Conservation (phyloP, 2,329 filamentous ascomycete genomes). For the Calonectria henricotiae region DNA sequence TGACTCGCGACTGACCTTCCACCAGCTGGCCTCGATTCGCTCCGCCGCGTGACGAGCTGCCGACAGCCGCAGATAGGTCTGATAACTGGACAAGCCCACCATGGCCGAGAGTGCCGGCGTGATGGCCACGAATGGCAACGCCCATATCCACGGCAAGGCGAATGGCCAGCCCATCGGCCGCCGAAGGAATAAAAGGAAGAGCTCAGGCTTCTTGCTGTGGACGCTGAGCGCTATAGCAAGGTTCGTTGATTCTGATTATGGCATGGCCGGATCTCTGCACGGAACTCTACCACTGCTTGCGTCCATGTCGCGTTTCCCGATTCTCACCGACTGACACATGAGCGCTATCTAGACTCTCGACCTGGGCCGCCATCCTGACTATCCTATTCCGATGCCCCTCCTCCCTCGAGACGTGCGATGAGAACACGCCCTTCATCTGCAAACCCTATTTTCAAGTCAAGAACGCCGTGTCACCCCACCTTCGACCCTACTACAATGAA, state of each 20-base stretch:
- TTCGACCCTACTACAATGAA: constrained; percentile 87
- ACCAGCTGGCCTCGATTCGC: constrained; percentile 39
- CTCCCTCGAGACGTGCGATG: constrained; percentile 77
- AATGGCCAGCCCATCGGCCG: constrained; percentile 53
- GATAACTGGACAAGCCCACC: constrained; percentile 45
- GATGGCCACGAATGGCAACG: constrained; percentile 61
- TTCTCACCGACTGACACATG: constrained; percentile 29
- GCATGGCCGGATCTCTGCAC: neutral
- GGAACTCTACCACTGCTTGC: neutral
- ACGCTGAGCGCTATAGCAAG: constrained; percentile 70
- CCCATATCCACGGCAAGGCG: constrained; percentile 56
- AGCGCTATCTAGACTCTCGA: constrained; percentile 74
- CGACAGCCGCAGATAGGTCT: constrained; percentile 34
- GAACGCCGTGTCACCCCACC: constrained; percentile 78
- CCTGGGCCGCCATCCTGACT: constrained; percentile 90
- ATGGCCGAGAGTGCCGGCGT: constrained; percentile 59
- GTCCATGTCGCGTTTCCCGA: constrained; percentile 30
- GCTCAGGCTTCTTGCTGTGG: constrained; percentile 56
- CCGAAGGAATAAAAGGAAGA: constrained; percentile 47
- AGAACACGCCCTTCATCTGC: constrained; percentile 84
- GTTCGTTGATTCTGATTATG: constrained; percentile 59
- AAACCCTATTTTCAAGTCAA: constrained; percentile 83
- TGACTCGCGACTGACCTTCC: constrained; percentile 30
- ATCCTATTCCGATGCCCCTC: constrained; percentile 87
- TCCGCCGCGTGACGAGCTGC: constrained; percentile 35